A percentile compares a stretch with the other conserved stretches of the same genome.
These are phyloP conservation scores for Fusarium austroafricanum DNA, from an alignment of 2,329 filamentous ascomycete species.

Conservation along the genomic window DNA sequence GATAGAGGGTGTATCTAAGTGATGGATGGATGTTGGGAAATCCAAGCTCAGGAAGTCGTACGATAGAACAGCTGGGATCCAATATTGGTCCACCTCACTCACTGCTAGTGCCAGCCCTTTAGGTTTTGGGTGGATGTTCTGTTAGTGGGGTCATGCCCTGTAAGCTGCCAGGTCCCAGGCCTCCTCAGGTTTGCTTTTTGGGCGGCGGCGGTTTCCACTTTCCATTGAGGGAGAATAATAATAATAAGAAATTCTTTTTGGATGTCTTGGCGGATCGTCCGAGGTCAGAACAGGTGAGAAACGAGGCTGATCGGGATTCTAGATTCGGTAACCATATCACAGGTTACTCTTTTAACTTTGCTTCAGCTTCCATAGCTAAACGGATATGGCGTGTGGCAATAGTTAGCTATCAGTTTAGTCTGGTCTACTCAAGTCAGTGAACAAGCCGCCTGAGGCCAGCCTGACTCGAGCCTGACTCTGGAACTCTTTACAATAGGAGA, in stretches of 20 bases:
- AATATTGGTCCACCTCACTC: constrained; percentile 1
- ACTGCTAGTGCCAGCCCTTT: not conserved
- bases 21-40: constrained; percentile 8
- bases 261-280: constrained; percentile 16
- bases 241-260: not conserved
- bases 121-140: not conserved
- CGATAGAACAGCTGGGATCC: constrained; percentile 33
- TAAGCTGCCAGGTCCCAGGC: not conserved
- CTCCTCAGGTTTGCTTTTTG: constrained; percentile 17
- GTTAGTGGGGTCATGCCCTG: constrained; percentile 7
- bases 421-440: too few species aligned
- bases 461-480: too few species aligned
- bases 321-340: constrained; percentile 3
- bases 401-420: too few species aligned
- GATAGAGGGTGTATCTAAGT: constrained; percentile 16
- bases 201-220: constrained; percentile 5
- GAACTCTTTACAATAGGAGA: too few species aligned
- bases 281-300: constrained; percentile 9
- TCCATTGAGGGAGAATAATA: not conserved
- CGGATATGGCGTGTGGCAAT: not conserved
- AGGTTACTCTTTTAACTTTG: not conserved
- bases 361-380: not conserved
- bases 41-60: constrained; percentile 41
- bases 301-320: constrained; percentile 8
- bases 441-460: too few species aligned